phyloP scores from a whole-genome alignment of 106 monocot species.

The Amphibolis antarctica region DNA sequence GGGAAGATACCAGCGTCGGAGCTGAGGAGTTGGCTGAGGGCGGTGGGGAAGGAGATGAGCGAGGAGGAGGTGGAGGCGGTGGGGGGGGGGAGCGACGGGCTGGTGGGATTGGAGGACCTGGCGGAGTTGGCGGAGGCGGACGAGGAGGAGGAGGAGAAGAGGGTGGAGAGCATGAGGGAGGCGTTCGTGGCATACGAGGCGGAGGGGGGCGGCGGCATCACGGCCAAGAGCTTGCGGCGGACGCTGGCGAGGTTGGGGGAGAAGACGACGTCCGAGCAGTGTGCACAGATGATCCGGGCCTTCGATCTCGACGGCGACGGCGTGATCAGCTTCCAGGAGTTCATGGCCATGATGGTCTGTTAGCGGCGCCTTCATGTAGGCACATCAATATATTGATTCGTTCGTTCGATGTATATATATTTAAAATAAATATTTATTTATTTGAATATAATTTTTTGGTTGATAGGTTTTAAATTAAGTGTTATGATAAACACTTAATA shows the following conservation, averaged over 20 bases:
- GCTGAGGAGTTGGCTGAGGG: conserved; percentile 12
- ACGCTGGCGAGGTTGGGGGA: conserved; percentile 6
- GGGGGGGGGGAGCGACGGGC: conserved; percentile 14
- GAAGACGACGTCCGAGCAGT: conserved; percentile 4
- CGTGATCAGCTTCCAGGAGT: conserved; percentile 34
- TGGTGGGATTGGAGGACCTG: conserved; percentile 26
- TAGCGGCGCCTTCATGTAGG: no score
- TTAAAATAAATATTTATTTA: no score
- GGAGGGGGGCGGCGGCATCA: conserved; percentile 25
- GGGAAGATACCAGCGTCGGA: conserved; percentile 24
- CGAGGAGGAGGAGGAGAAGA: conserved; percentile 4
- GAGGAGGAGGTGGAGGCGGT: conserved; percentile 7
- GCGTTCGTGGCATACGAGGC: conserved; percentile 31
- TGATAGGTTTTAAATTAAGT: no score
- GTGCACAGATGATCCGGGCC: conserved; percentile 20
- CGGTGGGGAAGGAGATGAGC: conserved; percentile 10
- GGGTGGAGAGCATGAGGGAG: conserved; percentile 8
- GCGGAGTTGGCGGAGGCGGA: conserved; percentile 7
- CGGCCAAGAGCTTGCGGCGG: conserved; percentile 5
- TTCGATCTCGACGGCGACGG: conserved; percentile 40
- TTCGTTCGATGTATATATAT: no score
- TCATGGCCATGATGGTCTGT: conserved; percentile 19
- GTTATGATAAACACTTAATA: no score
- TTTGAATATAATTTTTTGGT: no score
- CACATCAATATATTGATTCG: no score